phyloP scores from a whole-genome alignment of 768 basidiomycete species.

The Pulveroboletus sp. region DNA sequence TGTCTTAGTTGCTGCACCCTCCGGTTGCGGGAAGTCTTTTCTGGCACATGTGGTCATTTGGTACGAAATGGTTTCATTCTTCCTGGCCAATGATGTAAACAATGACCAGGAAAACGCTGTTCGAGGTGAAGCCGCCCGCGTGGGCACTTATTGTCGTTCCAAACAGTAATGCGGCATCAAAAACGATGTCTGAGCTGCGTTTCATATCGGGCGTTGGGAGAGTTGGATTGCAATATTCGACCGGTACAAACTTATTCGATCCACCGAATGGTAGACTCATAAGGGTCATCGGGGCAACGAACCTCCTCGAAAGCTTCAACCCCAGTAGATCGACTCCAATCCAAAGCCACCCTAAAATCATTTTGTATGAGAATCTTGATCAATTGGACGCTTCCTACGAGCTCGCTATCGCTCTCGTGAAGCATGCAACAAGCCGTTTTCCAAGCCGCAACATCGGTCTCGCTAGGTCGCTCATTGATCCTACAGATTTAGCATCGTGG shows the following conservation, averaged over 20 bases:
- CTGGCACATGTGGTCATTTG: slow-evolving; percentile 67
- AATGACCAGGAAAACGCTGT: slow-evolving; percentile 50
- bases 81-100: slow-evolving; percentile 12
- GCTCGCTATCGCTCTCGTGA: slow-evolving; percentile 68
- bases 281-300: slow-evolving; percentile 52
- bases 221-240: slow-evolving; percentile 37
- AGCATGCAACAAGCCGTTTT: slow-evolving; percentile 55
- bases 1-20: slow-evolving; percentile 72
- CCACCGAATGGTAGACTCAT: slow-evolving; percentile 43
- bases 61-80: slow-evolving; percentile 42
- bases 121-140: slow-evolving; percentile 37
- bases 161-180: slow-evolving; percentile 50
- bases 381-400: slow-evolving; percentile 80
- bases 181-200: slow-evolving; percentile 52
- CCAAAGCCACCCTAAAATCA: slow-evolving; percentile 49
- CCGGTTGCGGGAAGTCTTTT: slow-evolving; percentile 76
- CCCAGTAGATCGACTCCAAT: slow-evolving; percentile 23
- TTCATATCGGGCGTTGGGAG: slow-evolving; percentile 34
- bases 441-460: slow-evolving; percentile 75
- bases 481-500: slow-evolving; percentile 80
- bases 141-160: slow-evolving; percentile 67
- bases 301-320: slow-evolving; percentile 45
- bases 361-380: slow-evolving; percentile 84
- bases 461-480: slow-evolving; percentile 74
- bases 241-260: slow-evolving; percentile 31